Conservation (phyloP, 768 basidiomycete genomes). For the Polyporus arcularius region DNA sequence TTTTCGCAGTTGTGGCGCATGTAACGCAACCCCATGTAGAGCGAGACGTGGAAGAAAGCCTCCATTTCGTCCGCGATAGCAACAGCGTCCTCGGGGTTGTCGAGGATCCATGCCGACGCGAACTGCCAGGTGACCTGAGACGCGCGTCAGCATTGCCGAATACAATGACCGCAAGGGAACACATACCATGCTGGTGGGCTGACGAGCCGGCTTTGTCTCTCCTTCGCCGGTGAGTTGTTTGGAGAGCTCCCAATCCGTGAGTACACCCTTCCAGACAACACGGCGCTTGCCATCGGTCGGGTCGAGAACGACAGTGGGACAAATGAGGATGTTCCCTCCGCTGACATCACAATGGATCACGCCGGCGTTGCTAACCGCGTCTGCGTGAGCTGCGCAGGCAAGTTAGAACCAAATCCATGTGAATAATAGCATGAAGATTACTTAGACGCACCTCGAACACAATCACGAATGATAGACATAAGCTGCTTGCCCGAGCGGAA, state of each 20-base stretch:
- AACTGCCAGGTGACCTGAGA: background rate
- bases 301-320: background rate
- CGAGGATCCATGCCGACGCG: background rate
- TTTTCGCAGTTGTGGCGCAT: background rate
- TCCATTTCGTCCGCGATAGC: background rate
- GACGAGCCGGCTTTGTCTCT: background rate
- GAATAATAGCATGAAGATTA: background rate
- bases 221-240: background rate
- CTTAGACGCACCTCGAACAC: conserved; percentile 1
- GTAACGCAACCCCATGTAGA: background rate
- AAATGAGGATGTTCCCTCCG: conserved; percentile 1
- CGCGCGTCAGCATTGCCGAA: background rate
- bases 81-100: background rate
- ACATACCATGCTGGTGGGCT: background rate
- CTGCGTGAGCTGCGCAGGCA: background rate
- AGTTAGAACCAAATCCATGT: too few relatives aligned
- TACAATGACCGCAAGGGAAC: background rate
- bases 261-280: background rate
- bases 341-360: conserved; percentile 2
- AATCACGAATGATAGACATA: background rate
- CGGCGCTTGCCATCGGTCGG: background rate
- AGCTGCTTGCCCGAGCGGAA: conserved; percentile 5
- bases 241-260: conserved; percentile 5
- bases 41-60: background rate
- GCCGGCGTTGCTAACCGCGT: background rate